Evolutionary conservation across 441 rosid species (phyloP).

Genomic region (Pelargonium fulgidum): DNA sequence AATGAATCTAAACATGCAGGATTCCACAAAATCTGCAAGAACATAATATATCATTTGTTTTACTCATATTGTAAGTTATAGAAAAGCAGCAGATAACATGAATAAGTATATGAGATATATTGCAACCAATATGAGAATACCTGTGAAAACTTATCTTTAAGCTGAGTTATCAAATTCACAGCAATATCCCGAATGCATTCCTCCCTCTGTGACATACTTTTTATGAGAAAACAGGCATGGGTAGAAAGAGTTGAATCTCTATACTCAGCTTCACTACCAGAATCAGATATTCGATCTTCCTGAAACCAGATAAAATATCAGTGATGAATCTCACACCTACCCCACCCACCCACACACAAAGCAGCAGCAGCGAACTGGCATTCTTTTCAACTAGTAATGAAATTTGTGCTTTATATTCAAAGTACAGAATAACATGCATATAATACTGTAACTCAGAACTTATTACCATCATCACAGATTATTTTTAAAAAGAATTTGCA

Average conservation of each 20-base stretch:
- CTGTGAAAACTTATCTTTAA: constrained; percentile 96
- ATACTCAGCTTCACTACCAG: constrained; percentile 71
- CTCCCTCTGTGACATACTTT: constrained; percentile 94
- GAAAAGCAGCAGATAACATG: too few species aligned
- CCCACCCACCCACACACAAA: background rate
- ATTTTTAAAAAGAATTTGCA: too few species aligned
- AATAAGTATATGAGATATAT: too few species aligned
- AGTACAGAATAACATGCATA: background rate
- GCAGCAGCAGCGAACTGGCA: background rate
- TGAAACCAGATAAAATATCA: constrained; percentile 35
- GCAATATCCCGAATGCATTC: constrained; percentile 82
- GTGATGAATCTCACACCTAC: constrained; percentile 3
- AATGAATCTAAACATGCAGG: constrained; percentile 87
- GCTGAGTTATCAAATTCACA: constrained; percentile 76
- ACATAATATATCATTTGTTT: constrained; percentile 14
- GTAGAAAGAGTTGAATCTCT: constrained; percentile 76
- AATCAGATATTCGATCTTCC: constrained; percentile 77
- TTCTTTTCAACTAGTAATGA: background rate
- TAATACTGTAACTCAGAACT: too few species aligned
- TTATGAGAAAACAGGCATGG: constrained; percentile 87
- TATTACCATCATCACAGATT: too few species aligned
- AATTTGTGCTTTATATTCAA: background rate
- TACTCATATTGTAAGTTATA: too few species aligned
- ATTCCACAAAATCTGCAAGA: constrained; percentile 89
- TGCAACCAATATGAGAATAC: constrained; percentile 30